Percentiles rank a stretch among this genome's conserved stretches.
phyloP scores from a whole-genome alignment of 768 basidiomycete species.

The Lentinula edodes region DNA sequence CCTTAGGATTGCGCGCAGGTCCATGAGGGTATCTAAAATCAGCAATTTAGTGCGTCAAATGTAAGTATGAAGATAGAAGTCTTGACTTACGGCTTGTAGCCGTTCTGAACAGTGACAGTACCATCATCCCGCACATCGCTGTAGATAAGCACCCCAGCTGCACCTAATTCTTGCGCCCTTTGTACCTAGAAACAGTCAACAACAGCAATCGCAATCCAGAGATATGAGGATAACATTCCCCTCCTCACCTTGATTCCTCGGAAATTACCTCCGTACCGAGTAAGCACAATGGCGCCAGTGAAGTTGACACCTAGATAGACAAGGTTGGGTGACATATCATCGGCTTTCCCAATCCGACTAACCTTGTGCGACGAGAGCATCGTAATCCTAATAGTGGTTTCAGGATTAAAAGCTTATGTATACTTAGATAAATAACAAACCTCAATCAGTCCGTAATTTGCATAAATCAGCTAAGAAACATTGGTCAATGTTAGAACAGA shows the following conservation, averaged over 20 bases:
- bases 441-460: conserved; percentile 47
- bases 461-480: conserved; percentile 42
- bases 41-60: neutral
- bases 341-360: conserved; percentile 5
- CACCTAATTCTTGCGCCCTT: conserved; percentile 80
- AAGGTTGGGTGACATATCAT: neutral
- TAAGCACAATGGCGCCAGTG: conserved; percentile 52
- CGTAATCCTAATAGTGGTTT: conserved; percentile 42
- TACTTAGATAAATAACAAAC: neutral
- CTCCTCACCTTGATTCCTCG: conserved; percentile 77
- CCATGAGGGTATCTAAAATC: conserved; percentile 46
- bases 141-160: conserved; percentile 75
- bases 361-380: conserved; percentile 48
- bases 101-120: conserved; percentile 67
- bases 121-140: conserved; percentile 86
- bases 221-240: neutral
- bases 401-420: neutral
- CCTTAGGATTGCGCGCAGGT: conserved; percentile 55
- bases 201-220: neutral
- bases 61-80: neutral
- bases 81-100: conserved; percentile 18
- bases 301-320: conserved; percentile 45
- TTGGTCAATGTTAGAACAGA: neutral
- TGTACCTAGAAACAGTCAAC: conserved; percentile 48
- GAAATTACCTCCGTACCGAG: conserved; percentile 71